These are phyloP conservation scores for Viridothelium virens DNA, from an alignment of 495 filamentous ascomycete species.

Conservation along the genomic window DNA sequence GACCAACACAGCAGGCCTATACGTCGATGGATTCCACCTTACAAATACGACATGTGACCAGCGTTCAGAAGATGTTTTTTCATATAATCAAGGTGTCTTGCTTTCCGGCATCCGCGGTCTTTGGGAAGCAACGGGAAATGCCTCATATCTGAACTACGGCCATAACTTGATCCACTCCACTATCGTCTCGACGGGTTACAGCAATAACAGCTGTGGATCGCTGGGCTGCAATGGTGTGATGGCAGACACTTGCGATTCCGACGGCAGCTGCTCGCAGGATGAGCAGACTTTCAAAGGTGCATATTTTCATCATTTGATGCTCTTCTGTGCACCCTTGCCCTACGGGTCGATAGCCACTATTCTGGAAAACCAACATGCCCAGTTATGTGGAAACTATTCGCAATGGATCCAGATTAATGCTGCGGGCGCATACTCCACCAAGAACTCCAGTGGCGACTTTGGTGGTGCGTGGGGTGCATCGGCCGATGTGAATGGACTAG, in stretches of 20 bases:
- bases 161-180: constrained; percentile 4
- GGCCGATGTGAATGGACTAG: not conserved
- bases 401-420: not conserved
- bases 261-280: constrained; percentile 1
- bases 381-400: not conserved
- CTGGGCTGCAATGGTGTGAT: not conserved
- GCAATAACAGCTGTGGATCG: not conserved
- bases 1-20: constrained; percentile 2
- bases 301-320: constrained; percentile 2
- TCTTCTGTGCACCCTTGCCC: constrained; percentile 1
- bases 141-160: constrained; percentile 8
- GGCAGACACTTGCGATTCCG: not conserved
- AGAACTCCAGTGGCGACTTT: not conserved
- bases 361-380: not conserved
- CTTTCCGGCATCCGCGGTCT: constrained; percentile 6
- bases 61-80: not conserved
- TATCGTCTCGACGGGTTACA: not conserved
- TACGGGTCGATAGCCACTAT: not conserved
- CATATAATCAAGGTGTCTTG: constrained; percentile 6
- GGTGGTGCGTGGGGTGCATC: not conserved
- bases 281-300: not conserved
- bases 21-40: constrained; percentile 4
- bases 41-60: not conserved
- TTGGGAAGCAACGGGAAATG: not conserved
- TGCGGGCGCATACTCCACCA: not conserved